Evolutionary conservation across 2,329 filamentous ascomycete species (phyloP), one percentile per base, ranked within the genome.

Genomic region (Trichoderma sp.): DNA sequence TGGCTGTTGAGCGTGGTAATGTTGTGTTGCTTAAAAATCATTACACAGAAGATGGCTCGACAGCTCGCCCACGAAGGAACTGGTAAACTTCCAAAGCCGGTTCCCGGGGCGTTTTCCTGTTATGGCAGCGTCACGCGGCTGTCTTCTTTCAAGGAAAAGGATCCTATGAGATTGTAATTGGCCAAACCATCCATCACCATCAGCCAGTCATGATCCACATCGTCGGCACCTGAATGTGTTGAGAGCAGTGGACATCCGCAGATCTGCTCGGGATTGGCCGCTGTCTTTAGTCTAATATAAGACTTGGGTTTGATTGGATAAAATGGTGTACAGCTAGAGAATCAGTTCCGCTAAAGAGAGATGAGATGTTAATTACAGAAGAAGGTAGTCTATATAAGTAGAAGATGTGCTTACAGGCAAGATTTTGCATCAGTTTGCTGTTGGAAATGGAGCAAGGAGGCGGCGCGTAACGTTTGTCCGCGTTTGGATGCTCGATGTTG

Each of bases 191-290:
- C 49, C 24, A 69, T 66, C 51, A 55, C 30, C 32, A 26, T 26
- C n/a, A 68, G 56, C 68, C 68, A 69, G 63, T 69, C 28, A 63
- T 60, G 43, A 51, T 56, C 54, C 56, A 59, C 63, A 28, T 68
- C 21, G 30, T 26, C 63, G 64, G 63, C 64, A 67, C 34, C 58
- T 66, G 68, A 34, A 43, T 49, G 34, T 34, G 37, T 61, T 54
- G 14, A 54, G 46, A 54, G 26, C 32, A 30, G 37, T 61, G 55
- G 56, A 24, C 49, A 56, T 61, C 37, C 49, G 56, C 49, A 69
- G 56, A 69, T 61, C 24, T 46, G 21, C 30, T 51, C 49, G 68
- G 63, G 64, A 69, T 69, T 69, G 68, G 68, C 56, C 56, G 64
- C 60, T 30, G 34, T n/a, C 43, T 7, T 59, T 26, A 30, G 24